These are phyloP conservation scores for Lentinus polychrous DNA, from an alignment of 1,284 basidiomycete species.

Conservation along the genomic window DNA sequence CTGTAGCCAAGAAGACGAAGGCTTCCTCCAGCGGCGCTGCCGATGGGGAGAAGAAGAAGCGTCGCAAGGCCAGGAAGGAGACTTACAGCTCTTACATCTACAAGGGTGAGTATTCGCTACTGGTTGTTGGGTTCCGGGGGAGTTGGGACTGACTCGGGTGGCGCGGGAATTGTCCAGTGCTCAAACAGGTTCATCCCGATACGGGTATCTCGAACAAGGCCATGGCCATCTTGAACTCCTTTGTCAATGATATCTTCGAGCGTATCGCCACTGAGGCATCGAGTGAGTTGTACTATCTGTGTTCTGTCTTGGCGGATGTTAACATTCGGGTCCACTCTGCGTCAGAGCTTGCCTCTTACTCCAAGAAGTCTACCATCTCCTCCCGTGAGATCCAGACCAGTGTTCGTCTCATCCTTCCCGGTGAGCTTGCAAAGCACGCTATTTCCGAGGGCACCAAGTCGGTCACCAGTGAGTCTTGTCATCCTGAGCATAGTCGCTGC, in stretches of 20 bases:
- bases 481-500: neutral
- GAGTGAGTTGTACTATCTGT: constrained; percentile 32
- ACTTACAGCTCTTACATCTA: constrained; percentile 68
- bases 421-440: constrained; percentile 77
- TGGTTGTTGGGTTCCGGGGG: constrained; percentile 1
- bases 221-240: constrained; percentile 71
- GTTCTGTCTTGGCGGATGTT: neutral
- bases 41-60: constrained; percentile 54
- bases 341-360: constrained; percentile 62
- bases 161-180: constrained; percentile 33
- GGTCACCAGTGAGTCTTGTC: constrained; percentile 25
- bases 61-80: constrained; percentile 56
- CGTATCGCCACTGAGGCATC: constrained; percentile 66
- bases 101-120: constrained; percentile 42
- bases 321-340: neutral
- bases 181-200: constrained; percentile 71
- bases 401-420: constrained; percentile 65
- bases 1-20: constrained; percentile 47
- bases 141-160: constrained; percentile 1
- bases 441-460: constrained; percentile 78
- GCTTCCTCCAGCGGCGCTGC: constrained; percentile 23
- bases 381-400: constrained; percentile 73
- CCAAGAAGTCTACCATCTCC: constrained; percentile 71
- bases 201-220: constrained; percentile 77
- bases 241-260: constrained; percentile 69